Conservation (phyloP, 2,329 filamentous ascomycete genomes). For the Aspergillus transmontanensis region DNA sequence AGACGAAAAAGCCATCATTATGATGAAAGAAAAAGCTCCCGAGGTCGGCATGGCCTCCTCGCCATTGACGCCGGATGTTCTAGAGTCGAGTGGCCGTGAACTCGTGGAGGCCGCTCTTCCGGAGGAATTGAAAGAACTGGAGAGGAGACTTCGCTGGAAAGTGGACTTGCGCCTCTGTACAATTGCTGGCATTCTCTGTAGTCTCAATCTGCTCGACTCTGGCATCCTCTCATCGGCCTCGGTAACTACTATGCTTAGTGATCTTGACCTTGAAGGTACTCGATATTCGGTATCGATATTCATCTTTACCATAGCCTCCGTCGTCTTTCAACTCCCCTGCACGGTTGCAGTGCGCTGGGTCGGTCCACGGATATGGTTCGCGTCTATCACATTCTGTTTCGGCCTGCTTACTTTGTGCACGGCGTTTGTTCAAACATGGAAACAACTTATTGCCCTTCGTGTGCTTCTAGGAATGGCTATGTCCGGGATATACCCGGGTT, state of each 20-base stretch:
- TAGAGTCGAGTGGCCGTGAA: background rate
- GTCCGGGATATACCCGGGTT: constrained; percentile 49
- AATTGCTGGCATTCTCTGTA: constrained; percentile 71
- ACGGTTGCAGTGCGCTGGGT: constrained; percentile 67
- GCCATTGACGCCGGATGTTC: background rate
- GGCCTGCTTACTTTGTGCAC: constrained; percentile 69
- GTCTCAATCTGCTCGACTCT: constrained; percentile 69
- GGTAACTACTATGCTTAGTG: constrained; percentile 67
- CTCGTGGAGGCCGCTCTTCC: constrained; percentile 15
- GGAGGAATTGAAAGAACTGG: constrained; percentile 32
- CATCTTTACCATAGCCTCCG: constrained; percentile 70
- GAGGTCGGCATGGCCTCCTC: background rate
- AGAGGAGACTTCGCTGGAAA: constrained; percentile 60
- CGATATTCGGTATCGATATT: constrained; percentile 72
- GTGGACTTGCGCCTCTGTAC: constrained; percentile 69
- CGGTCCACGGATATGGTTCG: constrained; percentile 66
- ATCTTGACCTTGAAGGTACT: constrained; percentile 65
- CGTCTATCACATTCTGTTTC: constrained; percentile 61
- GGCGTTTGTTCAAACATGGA: constrained; percentile 68
- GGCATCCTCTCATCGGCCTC: constrained; percentile 71
- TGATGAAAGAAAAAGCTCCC: background rate
- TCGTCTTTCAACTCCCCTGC: constrained; percentile 69
- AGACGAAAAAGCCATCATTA: background rate
- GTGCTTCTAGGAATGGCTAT: constrained; percentile 68
- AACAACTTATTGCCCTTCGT: constrained; percentile 68